Percentiles rank a stretch among this genome's conserved stretches.
Evolutionary conservation across 2,329 filamentous ascomycete genomes (phyloP).

Genomic region (Fonsecaea pugnacius): DNA sequence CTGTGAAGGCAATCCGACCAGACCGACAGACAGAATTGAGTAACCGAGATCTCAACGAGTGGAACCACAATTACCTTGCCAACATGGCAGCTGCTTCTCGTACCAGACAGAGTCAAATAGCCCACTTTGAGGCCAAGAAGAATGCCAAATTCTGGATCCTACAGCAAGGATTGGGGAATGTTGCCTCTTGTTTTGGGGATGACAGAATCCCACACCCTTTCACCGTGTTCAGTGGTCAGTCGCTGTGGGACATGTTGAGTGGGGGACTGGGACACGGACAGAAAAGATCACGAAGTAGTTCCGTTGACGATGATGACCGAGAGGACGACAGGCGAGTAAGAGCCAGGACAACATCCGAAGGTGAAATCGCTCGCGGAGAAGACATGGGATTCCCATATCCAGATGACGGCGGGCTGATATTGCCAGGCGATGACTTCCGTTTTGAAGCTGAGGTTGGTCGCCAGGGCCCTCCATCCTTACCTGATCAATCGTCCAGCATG

Average conservation of each 20-base stretch:
- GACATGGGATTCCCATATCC: slow-evolving; percentile 30
- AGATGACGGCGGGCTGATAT: slow-evolving; percentile 45
- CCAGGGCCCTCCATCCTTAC: slow-evolving; percentile 67
- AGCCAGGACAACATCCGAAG: slow-evolving; percentile 38
- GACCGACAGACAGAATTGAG: slow-evolving; percentile 59
- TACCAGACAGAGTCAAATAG: slow-evolving; percentile 51
- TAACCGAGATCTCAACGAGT: slow-evolving; percentile 61
- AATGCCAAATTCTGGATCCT: slow-evolving; percentile 67
- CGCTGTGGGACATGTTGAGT: slow-evolving; percentile 54
- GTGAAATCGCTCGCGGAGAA: slow-evolving; percentile 43
- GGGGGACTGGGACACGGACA: slow-evolving; percentile 42
- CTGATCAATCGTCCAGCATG: slow-evolving; percentile 69
- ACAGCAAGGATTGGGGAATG: slow-evolving; percentile 60
- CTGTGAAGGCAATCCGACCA: slow-evolving; percentile 48
- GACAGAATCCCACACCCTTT: slow-evolving; percentile 56
- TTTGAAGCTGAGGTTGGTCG: slow-evolving; percentile 66
- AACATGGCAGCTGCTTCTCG: slow-evolving; percentile 61
- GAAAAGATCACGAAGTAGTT: slow-evolving; percentile 41
- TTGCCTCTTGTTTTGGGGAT: slow-evolving; percentile 54
- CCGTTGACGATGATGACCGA: slow-evolving; percentile 36
- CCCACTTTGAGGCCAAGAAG: slow-evolving; percentile 59
- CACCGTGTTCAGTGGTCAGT: slow-evolving; percentile 62
- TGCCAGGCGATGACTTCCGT: slow-evolving; percentile 45
- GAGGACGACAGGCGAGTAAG: slow-evolving; percentile 45
- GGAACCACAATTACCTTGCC: slow-evolving; percentile 62